A percentile compares a stretch with the other conserved stretches of the same genome.
Evolutionary conservation across 257 asterid genomes (phyloP).

Genomic region (Solanum ossicruentum): DNA sequence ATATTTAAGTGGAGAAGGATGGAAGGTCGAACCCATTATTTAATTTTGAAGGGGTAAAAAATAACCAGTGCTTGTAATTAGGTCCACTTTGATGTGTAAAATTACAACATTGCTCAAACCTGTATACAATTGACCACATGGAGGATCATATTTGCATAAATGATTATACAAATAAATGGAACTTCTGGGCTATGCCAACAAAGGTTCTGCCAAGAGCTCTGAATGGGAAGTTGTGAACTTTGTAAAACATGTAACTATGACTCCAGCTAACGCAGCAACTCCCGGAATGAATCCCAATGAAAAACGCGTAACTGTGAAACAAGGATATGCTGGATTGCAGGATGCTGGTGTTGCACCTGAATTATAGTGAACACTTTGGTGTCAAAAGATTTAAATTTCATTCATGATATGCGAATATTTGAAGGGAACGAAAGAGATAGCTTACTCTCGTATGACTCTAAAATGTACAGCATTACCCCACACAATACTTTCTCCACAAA

Average conservation of each 20-base stretch:
- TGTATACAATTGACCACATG: not conserved
- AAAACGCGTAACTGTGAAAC: slow-evolving; percentile 1
- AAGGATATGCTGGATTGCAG: not conserved
- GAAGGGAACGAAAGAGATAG: not conserved
- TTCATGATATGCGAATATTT: slow-evolving; percentile 19
- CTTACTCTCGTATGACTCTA: slow-evolving; percentile 32
- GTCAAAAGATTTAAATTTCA: slow-evolving; percentile 5
- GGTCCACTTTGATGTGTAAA: not conserved
- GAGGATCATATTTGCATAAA: not conserved
- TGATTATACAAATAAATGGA: not conserved
- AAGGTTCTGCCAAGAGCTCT: not conserved
- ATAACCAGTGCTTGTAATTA: not conserved
- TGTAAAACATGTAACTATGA: not conserved
- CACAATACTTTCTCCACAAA: slow-evolving; percentile 67
- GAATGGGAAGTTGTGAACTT: not conserved
- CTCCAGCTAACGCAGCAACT: not conserved
- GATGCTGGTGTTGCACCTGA: not conserved
- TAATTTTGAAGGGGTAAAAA: not conserved
- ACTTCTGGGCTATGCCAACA: not conserved
- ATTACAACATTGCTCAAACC: not conserved
- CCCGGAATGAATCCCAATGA: slow-evolving; percentile 5
- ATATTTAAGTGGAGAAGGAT: not conserved
- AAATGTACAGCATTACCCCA: slow-evolving; percentile 12
- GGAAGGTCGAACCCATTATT: not conserved
- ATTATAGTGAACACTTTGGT: not conserved